These are phyloP conservation scores for Neurospora discreta DNA, from an alignment of 495 filamentous ascomycete species.

Conservation along the genomic window DNA sequence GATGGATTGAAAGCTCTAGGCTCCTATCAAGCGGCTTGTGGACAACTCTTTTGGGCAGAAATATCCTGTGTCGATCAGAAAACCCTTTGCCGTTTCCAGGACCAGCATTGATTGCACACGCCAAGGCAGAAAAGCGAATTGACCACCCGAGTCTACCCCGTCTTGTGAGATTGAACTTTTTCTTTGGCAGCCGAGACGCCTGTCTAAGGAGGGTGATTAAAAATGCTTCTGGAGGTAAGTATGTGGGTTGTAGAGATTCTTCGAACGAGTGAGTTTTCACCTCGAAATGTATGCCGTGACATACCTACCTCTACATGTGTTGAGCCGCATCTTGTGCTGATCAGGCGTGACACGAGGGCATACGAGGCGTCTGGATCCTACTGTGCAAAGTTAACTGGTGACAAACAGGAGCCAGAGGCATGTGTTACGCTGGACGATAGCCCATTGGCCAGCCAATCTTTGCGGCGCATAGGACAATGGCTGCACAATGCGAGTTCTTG, in stretches of 20 bases:
- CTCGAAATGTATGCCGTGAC: not conserved
- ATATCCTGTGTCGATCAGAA: not conserved
- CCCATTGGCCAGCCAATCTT: not conserved
- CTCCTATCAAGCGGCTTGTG: not conserved
- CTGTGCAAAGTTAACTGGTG: not conserved
- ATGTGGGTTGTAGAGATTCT: not conserved
- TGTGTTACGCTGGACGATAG: not conserved
- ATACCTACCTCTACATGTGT: not conserved
- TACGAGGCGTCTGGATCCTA: not conserved
- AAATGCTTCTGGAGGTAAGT: not conserved
- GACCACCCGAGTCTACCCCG: not conserved
- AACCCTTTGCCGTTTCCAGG: not conserved
- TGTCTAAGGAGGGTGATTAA: not conserved
- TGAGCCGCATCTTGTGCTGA: not conserved
- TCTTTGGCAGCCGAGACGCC: not conserved
- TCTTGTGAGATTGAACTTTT: not conserved
- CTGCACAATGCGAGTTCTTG: not conserved
- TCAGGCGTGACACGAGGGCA: not conserved
- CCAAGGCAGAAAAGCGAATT: not conserved
- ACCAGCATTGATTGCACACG: not conserved
- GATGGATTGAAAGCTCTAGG: not conserved
- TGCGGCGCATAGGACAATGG: not conserved
- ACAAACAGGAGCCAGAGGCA: not conserved
- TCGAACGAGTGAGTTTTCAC: not conserved
- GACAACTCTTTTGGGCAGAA: not conserved